A percentile compares a stretch with the other conserved stretches of the same genome.
Evolutionary conservation across 306 rosid genomes (phyloP).

Genomic region (Astragalus membranaceus): DNA sequence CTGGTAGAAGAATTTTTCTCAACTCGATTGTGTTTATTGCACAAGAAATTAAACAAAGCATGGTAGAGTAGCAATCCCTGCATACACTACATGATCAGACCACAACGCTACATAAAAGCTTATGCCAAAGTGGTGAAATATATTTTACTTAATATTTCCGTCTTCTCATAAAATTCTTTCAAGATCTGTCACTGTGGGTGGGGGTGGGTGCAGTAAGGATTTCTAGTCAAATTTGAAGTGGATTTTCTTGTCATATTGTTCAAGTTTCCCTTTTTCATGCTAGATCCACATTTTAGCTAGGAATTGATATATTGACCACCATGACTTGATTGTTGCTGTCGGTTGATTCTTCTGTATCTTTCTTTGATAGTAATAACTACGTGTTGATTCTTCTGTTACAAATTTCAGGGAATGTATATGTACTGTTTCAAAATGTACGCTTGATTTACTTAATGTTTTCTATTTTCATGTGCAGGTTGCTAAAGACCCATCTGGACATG

Average conservation of each 20-base stretch:
- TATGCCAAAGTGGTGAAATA: no score
- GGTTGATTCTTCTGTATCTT: background rate
- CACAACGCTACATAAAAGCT: no score
- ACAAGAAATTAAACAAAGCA: no score
- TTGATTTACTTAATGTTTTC: slow-evolving; percentile 4
- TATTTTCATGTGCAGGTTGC: slow-evolving; percentile 53
- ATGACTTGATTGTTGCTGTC: background rate
- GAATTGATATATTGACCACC: background rate
- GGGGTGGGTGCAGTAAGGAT: background rate
- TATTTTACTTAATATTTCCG: no score
- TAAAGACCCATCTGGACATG: slow-evolving; percentile 68
- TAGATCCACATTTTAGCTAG: background rate
- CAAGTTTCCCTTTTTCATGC: background rate
- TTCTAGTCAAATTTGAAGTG: slow-evolving; percentile 4
- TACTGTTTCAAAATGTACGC: background rate
- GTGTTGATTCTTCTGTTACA: background rate
- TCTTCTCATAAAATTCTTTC: no score
- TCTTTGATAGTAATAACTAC: background rate
- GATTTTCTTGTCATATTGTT: background rate
- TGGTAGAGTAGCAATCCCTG: no score
- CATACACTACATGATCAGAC: no score
- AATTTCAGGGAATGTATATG: background rate
- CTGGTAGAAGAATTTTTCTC: no score
- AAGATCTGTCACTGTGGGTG: no score
- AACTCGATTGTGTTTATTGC: no score